These are phyloP conservation scores for Penicillium sp. DNA, from an alignment of 2,329 filamentous ascomycete genomes.

Conservation along the genomic window DNA sequence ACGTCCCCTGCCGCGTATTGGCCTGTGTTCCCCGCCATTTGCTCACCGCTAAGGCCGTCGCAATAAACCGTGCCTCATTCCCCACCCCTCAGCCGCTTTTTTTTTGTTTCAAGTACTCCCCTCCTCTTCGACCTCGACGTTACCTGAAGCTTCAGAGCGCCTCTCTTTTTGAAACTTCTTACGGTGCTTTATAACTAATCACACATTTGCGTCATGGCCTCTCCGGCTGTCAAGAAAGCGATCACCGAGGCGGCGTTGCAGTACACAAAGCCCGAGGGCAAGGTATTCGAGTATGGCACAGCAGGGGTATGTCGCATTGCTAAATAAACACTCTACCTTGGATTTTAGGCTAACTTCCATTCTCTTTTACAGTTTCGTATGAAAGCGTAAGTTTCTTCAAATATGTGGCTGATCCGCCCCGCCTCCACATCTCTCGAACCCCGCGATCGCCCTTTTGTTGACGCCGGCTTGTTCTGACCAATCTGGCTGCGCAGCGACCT, in stretches of 20 bases:
- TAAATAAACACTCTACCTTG: neutral
- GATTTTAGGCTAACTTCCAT: conserved; percentile 17
- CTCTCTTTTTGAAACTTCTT: neutral
- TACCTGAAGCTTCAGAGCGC: neutral
- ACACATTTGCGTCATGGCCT: conserved; percentile 38
- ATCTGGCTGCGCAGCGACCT: conserved; percentile 57
- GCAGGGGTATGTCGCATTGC: conserved; percentile 54
- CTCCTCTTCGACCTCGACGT: conserved; percentile 3
- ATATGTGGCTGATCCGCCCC: conserved; percentile 25
- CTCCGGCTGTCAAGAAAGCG: conserved; percentile 42
- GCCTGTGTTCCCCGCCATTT: conserved; percentile 16
- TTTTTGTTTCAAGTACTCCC: conserved; percentile 20
- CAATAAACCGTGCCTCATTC: conserved; percentile 26
- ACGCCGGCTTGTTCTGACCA: conserved; percentile 32
- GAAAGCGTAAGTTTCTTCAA: conserved; percentile 57
- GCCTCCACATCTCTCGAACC: conserved; percentile 27
- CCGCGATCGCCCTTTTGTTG: conserved; percentile 34
- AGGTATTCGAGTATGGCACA: conserved; percentile 59
- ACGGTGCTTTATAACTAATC: neutral
- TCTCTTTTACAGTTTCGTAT: conserved; percentile 58
- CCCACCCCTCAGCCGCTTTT: conserved; percentile 19
- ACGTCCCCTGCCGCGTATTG: conserved; percentile 5
- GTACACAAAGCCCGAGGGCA: conserved; percentile 50
- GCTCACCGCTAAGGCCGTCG: conserved; percentile 27
- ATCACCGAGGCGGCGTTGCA: conserved; percentile 49